Conservation (phyloP, 768 basidiomycete genomes). For the Amanita phalloides region DNA sequence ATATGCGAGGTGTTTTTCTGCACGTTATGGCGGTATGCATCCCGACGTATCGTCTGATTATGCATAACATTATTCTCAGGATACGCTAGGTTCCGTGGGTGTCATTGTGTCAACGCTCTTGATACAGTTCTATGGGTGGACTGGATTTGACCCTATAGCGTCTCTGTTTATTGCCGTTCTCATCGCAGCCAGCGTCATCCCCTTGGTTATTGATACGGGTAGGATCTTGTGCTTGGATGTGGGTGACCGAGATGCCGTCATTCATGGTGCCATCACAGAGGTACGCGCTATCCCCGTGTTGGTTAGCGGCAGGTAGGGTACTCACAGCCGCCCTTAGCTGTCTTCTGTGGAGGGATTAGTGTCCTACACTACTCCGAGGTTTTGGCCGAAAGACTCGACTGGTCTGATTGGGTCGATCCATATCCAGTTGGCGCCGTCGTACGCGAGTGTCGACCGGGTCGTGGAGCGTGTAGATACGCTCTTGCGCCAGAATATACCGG, state of each 20-base stretch:
- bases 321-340: slow-evolving; percentile 37
- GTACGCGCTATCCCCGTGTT: slow-evolving; percentile 23
- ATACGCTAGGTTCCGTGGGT: slow-evolving; percentile 93
- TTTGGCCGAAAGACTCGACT: slow-evolving; percentile 93
- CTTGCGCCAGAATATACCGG: slow-evolving; percentile 62
- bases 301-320: not conserved
- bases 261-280: slow-evolving; percentile 52
- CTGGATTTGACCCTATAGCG: slow-evolving; percentile 96
- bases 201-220: slow-evolving; percentile 90
- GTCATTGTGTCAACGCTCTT: slow-evolving; percentile 95
- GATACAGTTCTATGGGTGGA: slow-evolving; percentile 96
- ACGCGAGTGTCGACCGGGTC: slow-evolving; percentile 58
- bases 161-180: slow-evolving; percentile 92
- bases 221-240: slow-evolving; percentile 82
- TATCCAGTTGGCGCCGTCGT: slow-evolving; percentile 71
- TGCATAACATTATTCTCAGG: slow-evolving; percentile 31
- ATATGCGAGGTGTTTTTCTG: slow-evolving; percentile 98
- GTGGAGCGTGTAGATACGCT: slow-evolving; percentile 66
- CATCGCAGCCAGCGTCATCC: slow-evolving; percentile 92
- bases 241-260: slow-evolving; percentile 43
- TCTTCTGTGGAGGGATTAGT: slow-evolving; percentile 66
- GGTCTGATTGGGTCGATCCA: slow-evolving; percentile 87
- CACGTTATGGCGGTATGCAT: slow-evolving; percentile 85
- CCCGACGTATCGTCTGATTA: not conserved
- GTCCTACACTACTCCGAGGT: slow-evolving; percentile 72